phyloP scores from a whole-genome alignment of 352 stramenopile species.

The Phytophthora sp. region DNA sequence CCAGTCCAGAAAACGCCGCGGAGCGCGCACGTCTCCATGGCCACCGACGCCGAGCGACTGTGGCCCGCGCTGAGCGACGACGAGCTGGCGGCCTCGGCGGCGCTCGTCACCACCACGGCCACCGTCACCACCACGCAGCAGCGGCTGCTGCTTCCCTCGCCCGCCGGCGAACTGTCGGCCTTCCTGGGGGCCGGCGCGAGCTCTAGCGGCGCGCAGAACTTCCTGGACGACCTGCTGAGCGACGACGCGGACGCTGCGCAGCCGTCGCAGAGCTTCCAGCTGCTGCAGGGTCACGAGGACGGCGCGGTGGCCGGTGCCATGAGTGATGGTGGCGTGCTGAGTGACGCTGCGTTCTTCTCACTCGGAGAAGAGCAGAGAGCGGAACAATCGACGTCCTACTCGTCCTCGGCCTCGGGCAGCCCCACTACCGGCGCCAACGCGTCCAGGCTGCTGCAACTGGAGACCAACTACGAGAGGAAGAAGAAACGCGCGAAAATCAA shows the following conservation, averaged over 20 bases:
- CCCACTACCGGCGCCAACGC: slow-evolving; percentile 13
- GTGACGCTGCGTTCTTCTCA: slow-evolving; percentile 24
- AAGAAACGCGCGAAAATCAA: slow-evolving; percentile 82
- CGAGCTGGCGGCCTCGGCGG: slow-evolving; percentile 5
- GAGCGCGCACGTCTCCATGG: slow-evolving; percentile 12
- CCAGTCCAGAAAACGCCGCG: slow-evolving; percentile 22
- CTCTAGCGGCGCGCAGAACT: slow-evolving; percentile 22
- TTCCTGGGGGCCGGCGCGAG: slow-evolving; percentile 28
- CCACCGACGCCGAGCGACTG: slow-evolving; percentile 13
- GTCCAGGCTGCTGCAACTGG: slow-evolving; percentile 49
- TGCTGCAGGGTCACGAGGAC: slow-evolving; percentile 15
- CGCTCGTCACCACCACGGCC: background rate
- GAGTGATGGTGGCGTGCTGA: slow-evolving; percentile 14
- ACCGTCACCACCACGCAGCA: slow-evolving; percentile 2
- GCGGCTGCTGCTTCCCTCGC: slow-evolving; percentile 3
- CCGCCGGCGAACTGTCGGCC: slow-evolving; percentile 33
- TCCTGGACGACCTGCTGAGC: slow-evolving; percentile 54
- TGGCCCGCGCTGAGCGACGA: slow-evolving; percentile 25
- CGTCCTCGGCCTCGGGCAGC: slow-evolving; percentile 15
- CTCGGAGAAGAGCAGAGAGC: slow-evolving; percentile 13
- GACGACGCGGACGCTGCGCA: slow-evolving; percentile 31
- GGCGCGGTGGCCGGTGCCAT: slow-evolving; percentile 11
- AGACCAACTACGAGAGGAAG: slow-evolving; percentile 76
- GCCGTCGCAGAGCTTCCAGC: slow-evolving; percentile 5
- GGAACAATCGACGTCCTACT: slow-evolving; percentile 13